Evolutionary conservation across 768 basidiomycete species (phyloP).

Genomic region (Pholiota molesta): DNA sequence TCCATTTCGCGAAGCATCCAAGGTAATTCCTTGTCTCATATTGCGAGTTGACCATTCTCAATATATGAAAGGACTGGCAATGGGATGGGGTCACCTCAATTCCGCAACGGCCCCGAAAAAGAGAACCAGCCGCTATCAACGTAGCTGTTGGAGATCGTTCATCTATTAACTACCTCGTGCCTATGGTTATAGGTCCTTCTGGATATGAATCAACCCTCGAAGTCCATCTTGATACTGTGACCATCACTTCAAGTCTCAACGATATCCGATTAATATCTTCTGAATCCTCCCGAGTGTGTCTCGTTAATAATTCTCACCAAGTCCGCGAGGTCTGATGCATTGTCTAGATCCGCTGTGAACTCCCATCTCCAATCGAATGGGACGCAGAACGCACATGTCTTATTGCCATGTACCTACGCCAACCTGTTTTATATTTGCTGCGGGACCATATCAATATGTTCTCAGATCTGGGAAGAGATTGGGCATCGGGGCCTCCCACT

Average conservation of each 20-base stretch:
- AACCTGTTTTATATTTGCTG: slow-evolving; percentile 76
- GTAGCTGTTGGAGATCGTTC: slow-evolving; percentile 79
- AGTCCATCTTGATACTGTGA: slow-evolving; percentile 79
- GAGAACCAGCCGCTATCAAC: slow-evolving; percentile 74
- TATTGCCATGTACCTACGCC: slow-evolving; percentile 69
- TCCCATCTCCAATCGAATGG: slow-evolving; percentile 87
- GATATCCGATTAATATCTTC: slow-evolving; percentile 79
- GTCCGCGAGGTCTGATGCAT: slow-evolving; percentile 6
- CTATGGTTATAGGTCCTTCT: slow-evolving; percentile 70
- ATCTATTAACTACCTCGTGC: slow-evolving; percentile 82
- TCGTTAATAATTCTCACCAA: not conserved
- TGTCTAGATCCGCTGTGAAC: slow-evolving; percentile 63
- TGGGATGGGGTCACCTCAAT: slow-evolving; percentile 71
- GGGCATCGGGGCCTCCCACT: slow-evolving; percentile 80
- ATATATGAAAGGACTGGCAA: slow-evolving; percentile 75
- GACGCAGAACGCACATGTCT: slow-evolving; percentile 80
- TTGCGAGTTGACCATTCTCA: slow-evolving; percentile 1
- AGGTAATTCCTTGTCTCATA: slow-evolving; percentile 44
- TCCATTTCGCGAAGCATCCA: slow-evolving; percentile 92
- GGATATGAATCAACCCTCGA: slow-evolving; percentile 85
- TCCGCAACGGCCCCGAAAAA: slow-evolving; percentile 52
- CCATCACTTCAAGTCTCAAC: slow-evolving; percentile 84
- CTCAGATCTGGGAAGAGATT: slow-evolving; percentile 90
- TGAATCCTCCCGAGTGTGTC: slow-evolving; percentile 72
- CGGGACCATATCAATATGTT: slow-evolving; percentile 96